Evolutionary conservation across 208 protist genomes (phyloP).

Genomic region (Blechomonas ayalai): DNA sequence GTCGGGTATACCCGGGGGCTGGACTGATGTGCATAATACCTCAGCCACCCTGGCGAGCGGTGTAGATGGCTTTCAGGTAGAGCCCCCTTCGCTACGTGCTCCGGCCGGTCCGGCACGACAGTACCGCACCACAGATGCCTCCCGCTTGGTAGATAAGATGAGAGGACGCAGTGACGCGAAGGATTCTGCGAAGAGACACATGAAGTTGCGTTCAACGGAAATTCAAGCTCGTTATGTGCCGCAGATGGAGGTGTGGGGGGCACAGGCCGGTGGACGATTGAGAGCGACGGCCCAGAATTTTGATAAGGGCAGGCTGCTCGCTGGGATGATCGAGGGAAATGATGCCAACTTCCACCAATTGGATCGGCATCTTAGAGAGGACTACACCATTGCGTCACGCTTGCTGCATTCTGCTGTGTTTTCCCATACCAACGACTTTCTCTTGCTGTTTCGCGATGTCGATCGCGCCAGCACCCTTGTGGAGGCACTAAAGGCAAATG

Average conservation of each 20-base stretch:
- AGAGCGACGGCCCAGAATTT: constrained; percentile 18
- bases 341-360: constrained; percentile 64
- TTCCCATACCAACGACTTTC: constrained; percentile 62
- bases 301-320: constrained; percentile 61
- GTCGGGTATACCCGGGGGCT: no score
- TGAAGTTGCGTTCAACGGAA: constrained; percentile 29
- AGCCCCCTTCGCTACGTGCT: no score
- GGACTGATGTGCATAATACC: no score
- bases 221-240: constrained; percentile 57
- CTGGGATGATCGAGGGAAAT: constrained; percentile 38
- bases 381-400: constrained; percentile 55
- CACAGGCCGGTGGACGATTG: constrained; percentile 4
- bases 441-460: constrained; percentile 79
- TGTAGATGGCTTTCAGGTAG: no score
- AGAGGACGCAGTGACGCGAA: constrained; percentile 4
- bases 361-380: constrained; percentile 65
- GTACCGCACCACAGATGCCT: constrained; percentile 7
- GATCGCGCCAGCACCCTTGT: constrained; percentile 58
- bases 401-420: constrained; percentile 69
- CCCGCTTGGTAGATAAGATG: constrained; percentile 26
- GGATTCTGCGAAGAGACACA: constrained; percentile 9
- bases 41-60: no score
- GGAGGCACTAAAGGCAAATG: constrained; percentile 71
- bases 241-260: constrained; percentile 10
- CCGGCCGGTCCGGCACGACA: no score